Conservation (phyloP, 2,329 filamentous ascomycete genomes). For the Colletotrichum godetiae region DNA sequence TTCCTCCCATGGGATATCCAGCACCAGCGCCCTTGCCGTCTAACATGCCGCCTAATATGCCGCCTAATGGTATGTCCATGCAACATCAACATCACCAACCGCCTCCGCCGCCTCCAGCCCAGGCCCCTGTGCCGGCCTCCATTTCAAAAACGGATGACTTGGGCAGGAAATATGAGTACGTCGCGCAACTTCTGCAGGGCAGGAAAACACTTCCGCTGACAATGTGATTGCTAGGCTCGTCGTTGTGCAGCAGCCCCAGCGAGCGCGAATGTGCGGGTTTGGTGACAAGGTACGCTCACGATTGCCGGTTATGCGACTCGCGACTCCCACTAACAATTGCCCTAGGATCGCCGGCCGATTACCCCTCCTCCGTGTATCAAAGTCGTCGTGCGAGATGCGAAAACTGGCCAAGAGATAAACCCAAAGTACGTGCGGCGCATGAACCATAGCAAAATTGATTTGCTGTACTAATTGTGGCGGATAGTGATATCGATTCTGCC, state of each 20-base stretch:
- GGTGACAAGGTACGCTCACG: slow-evolving; percentile 82
- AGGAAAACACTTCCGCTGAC: not conserved
- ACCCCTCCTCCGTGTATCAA: slow-evolving; percentile 94
- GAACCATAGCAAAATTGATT: not conserved
- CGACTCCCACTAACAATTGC: slow-evolving; percentile 24
- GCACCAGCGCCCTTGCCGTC: slow-evolving; percentile 27
- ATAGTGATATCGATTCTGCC: slow-evolving; percentile 68
- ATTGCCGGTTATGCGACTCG: not conserved
- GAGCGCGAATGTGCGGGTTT: slow-evolving; percentile 98
- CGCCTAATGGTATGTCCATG: slow-evolving; percentile 22
- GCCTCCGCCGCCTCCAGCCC: not conserved
- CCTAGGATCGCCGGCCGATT: slow-evolving; percentile 90
- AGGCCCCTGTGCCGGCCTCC: not conserved
- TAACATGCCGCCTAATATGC: slow-evolving; percentile 21
- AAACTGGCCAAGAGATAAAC: slow-evolving; percentile 83
- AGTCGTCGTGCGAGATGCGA: slow-evolving; percentile 80
- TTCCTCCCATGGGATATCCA: slow-evolving; percentile 34
- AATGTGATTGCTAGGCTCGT: slow-evolving; percentile 63
- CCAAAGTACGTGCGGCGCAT: slow-evolving; percentile 71
- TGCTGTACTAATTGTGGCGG: slow-evolving; percentile 41
- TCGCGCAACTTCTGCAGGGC: not conserved
- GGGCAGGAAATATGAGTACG: slow-evolving; percentile 30
- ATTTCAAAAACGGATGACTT: slow-evolving; percentile 23
- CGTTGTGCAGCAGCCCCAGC: slow-evolving; percentile 90
- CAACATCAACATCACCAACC: slow-evolving; percentile 28